Evolutionary conservation across 2,329 filamentous ascomycete genomes (phyloP).

Genomic region (Scedosporium minutisporum): DNA sequence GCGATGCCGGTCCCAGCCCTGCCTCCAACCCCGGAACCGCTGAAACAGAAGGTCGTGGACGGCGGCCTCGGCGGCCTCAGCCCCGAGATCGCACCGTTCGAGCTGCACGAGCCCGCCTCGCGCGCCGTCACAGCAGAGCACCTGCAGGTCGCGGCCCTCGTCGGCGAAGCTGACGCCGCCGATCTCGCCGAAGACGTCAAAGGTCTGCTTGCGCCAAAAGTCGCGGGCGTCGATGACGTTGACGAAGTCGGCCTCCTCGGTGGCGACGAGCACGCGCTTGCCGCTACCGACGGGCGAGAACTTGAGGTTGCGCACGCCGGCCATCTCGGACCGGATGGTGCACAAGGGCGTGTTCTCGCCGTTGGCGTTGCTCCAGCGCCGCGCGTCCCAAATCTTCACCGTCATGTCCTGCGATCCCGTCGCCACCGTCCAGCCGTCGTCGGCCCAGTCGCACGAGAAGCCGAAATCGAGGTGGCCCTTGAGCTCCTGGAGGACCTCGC

Average conservation of each 20-base stretch:
- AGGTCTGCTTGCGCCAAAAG: constrained; percentile 55
- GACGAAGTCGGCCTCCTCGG: constrained; percentile 67
- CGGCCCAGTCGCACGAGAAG: constrained; percentile 72
- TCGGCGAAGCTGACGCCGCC: constrained; percentile 59
- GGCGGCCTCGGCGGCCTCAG: constrained; percentile 18
- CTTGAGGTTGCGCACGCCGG: constrained; percentile 56
- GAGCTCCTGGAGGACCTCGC: constrained; percentile 46
- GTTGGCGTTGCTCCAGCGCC: constrained; percentile 51
- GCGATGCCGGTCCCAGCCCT: neutral
- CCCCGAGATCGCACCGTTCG: constrained; percentile 35
- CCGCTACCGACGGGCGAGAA: constrained; percentile 66
- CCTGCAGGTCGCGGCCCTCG: constrained; percentile 56
- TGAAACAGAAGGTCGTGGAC: neutral
- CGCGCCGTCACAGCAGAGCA: constrained; percentile 55
- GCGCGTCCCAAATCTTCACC: constrained; percentile 67
- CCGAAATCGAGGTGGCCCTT: constrained; percentile 59
- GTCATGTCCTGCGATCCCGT: constrained; percentile 68
- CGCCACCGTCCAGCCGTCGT: constrained; percentile 65
- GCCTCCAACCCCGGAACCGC: neutral
- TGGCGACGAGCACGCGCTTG: constrained; percentile 56
- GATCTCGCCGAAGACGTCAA: constrained; percentile 69
- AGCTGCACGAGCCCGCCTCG: constrained; percentile 60
- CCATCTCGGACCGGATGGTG: constrained; percentile 54
- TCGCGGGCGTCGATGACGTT: constrained; percentile 60
- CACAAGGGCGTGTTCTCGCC: constrained; percentile 38